A percentile compares a stretch with the other conserved stretches of the same genome.
phyloP scores from a whole-genome alignment of 371 early-diverging fungal genomes.

The Rhizopus sp. region DNA sequence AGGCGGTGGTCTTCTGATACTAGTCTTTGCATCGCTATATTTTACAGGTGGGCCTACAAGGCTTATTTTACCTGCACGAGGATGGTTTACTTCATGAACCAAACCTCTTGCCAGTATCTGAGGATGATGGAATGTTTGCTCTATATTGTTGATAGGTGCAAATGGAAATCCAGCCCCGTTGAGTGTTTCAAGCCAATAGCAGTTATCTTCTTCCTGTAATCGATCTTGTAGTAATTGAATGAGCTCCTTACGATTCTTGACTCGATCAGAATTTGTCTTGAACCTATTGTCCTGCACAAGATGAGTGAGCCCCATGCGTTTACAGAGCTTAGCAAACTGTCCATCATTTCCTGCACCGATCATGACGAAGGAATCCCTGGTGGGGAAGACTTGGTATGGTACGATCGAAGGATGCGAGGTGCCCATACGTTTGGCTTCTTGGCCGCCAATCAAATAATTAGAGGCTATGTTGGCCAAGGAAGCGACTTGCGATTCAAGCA shows the following conservation, averaged over 20 bases:
- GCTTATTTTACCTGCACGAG: conserved; percentile 76
- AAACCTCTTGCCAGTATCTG: conserved; percentile 80
- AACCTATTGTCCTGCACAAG: conserved; percentile 56
- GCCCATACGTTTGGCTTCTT: conserved; percentile 84
- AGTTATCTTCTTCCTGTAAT: conserved; percentile 53
- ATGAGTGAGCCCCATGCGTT: conserved; percentile 50
- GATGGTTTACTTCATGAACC: conserved; percentile 82
- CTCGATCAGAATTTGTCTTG: conserved; percentile 71
- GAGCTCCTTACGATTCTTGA: conserved; percentile 69
- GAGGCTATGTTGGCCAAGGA: conserved; percentile 88
- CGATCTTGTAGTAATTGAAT: conserved; percentile 55
- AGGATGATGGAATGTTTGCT: conserved; percentile 85
- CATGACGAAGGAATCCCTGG: conserved; percentile 83
- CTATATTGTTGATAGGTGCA: conserved; percentile 86
- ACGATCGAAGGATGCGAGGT: conserved; percentile 90
- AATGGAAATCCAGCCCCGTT: conserved; percentile 77
- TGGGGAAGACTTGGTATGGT: conserved; percentile 87
- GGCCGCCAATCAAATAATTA: conserved; percentile 80
- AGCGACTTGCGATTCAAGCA: conserved; percentile 87
- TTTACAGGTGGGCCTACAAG: conserved; percentile 81
- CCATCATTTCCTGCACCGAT: conserved; percentile 89
- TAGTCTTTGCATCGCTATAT: conserved; percentile 68
- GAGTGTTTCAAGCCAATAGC: conserved; percentile 66
- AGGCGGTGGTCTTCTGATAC: conserved; percentile 81
- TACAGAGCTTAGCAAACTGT: conserved; percentile 74